These are phyloP conservation scores for Bothriochloa decipiens DNA, from an alignment of 176 grass and related monocot species.

Conservation along the genomic window DNA sequence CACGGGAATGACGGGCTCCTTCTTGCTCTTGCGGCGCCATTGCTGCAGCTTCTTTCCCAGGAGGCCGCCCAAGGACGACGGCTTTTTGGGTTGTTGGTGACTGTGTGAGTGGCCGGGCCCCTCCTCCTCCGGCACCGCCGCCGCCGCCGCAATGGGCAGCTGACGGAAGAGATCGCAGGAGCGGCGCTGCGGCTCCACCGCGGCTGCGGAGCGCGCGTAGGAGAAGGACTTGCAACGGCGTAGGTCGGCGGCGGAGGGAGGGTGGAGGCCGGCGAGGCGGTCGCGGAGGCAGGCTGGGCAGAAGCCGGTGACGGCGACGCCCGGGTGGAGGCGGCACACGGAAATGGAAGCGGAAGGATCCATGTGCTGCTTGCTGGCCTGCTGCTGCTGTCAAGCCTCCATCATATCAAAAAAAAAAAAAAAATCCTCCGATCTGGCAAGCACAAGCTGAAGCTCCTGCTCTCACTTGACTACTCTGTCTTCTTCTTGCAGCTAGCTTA, in stretches of 20 bases:
- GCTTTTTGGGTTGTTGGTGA: background rate
- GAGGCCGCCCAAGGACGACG: conserved; percentile 43
- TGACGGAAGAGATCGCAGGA: conserved; percentile 68
- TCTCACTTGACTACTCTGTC: background rate
- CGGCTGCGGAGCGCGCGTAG: conserved; percentile 31
- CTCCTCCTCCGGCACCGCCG: conserved; percentile 9
- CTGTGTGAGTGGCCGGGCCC: background rate
- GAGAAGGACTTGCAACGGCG: conserved; percentile 80
- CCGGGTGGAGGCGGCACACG: conserved; percentile 77
- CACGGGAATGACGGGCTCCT: conserved; percentile 4
- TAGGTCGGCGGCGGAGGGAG: conserved; percentile 42
- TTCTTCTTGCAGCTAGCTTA: no score
- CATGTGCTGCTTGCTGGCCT: background rate
- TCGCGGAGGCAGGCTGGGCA: conserved; percentile 93
- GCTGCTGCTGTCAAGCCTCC: background rate
- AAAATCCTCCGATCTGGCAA: background rate
- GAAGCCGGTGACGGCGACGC: conserved; percentile 73
- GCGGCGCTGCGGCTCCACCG: conserved; percentile 69
- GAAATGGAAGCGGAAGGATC: conserved; percentile 30
- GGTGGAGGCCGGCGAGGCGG: conserved; percentile 76
- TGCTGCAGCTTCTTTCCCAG: conserved; percentile 73
- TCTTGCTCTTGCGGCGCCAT: conserved; percentile 82
- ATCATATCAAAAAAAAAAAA: background rate
- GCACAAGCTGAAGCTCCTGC: background rate
- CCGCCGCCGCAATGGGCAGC: background rate